A percentile compares a stretch with the other conserved stretches of the same genome.
Evolutionary conservation across 352 stramenopile genomes (phyloP).

Genomic region (Phytopythium oedochilum): DNA sequence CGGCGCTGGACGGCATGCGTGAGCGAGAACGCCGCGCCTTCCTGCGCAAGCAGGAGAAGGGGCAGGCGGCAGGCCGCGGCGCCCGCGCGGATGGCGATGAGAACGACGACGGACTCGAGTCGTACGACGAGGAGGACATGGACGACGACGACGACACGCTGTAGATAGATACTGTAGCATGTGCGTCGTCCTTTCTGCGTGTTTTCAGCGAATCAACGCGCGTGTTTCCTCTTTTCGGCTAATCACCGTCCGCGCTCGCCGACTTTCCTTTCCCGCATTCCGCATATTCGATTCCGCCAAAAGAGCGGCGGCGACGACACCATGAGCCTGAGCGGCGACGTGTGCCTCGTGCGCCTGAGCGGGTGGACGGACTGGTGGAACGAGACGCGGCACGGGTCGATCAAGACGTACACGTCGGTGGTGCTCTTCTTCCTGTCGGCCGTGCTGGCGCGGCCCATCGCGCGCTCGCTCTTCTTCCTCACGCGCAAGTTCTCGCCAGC

Average conservation of each 20-base stretch:
- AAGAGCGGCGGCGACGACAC: no score
- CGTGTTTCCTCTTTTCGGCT: constrained; percentile 13
- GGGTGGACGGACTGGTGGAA: constrained; percentile 59
- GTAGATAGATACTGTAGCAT: no score
- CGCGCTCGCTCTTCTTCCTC: constrained; percentile 62
- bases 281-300: no score
- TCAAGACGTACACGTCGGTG: constrained; percentile 65
- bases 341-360: constrained; percentile 43
- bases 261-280: no score
- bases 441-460: constrained; percentile 61
- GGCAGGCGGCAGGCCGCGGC: constrained; percentile 33
- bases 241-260: not conserved
- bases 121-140: constrained; percentile 54
- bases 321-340: constrained; percentile 19
- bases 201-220: constrained; percentile 23
- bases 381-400: constrained; percentile 34
- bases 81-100: constrained; percentile 13
- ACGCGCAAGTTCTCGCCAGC: constrained; percentile 46
- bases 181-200: no score
- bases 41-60: constrained; percentile 61
- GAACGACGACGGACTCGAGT: constrained; percentile 32
- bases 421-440: constrained; percentile 77
- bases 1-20: constrained; percentile 55
- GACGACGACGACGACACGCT: constrained; percentile 21
- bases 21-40: constrained; percentile 75